These are phyloP conservation scores for Globisporangium megalacanthum DNA, from an alignment of 352 stramenopile genomes.

Conservation along the genomic window DNA sequence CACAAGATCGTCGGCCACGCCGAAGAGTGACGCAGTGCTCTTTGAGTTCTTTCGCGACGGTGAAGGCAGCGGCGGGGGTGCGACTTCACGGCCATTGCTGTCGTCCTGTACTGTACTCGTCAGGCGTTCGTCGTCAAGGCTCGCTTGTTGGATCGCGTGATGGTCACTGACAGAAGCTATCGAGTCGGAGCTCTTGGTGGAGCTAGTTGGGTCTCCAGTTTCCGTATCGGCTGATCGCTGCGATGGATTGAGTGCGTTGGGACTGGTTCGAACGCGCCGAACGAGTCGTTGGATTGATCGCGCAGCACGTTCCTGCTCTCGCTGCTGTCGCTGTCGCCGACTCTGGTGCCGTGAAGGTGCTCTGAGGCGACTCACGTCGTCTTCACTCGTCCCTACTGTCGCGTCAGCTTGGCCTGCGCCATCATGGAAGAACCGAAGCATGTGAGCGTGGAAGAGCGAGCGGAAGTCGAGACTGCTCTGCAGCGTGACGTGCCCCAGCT, in stretches of 20 bases:
- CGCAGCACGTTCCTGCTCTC: conserved; percentile 1
- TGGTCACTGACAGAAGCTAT: too few relatives aligned
- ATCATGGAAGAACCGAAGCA: conserved; percentile 24
- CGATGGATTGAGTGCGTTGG: not conserved
- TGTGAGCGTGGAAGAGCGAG: conserved; percentile 30
- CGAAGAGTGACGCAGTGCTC: conserved; percentile 7
- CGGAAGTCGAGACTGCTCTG: conserved; percentile 61
- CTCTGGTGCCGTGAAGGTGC: conserved; percentile 5
- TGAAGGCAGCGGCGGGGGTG: too few relatives aligned
- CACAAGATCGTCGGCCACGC: conserved; percentile 14
- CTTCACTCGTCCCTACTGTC: not conserved
- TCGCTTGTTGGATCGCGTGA: too few relatives aligned
- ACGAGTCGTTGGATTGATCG: conserved; percentile 18
- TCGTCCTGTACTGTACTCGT: not conserved
- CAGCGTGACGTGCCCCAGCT: conserved; percentile 34
- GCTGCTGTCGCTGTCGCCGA: conserved; percentile 4
- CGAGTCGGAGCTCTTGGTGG: not conserved
- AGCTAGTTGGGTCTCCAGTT: not conserved
- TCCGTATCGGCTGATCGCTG: not conserved
- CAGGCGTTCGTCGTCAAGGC: too few relatives aligned
- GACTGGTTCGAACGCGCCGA: not conserved
- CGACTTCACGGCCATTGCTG: not conserved
- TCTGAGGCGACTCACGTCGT: not conserved
- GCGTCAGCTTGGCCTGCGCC: not conserved
- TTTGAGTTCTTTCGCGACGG: conserved; percentile 3